These are phyloP conservation scores for Gypsophila paniculata DNA, from an alignment of 179 eudicot genomes.

Conservation along the genomic window DNA sequence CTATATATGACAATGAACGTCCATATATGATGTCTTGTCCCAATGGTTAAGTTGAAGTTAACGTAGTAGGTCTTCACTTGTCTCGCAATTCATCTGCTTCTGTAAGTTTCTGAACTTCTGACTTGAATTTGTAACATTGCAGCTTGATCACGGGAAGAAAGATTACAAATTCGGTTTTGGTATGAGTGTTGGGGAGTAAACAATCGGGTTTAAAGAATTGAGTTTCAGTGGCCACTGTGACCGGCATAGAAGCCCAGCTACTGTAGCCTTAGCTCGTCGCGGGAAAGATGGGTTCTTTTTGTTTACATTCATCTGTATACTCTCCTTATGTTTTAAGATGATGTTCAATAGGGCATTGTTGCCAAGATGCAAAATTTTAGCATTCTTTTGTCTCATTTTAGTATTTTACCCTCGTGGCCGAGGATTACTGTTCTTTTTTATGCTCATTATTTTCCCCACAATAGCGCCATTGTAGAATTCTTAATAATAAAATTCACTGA, in stretches of 20 bases:
- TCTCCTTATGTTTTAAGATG: slow-evolving; percentile 10
- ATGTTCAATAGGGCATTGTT: slow-evolving; percentile 22
- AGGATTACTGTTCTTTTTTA: slow-evolving; percentile 16
- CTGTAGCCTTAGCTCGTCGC: slow-evolving; percentile 10
- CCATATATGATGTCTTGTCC: background rate
- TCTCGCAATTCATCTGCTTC: background rate
- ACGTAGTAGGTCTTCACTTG: background rate
- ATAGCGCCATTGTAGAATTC: slow-evolving; percentile 22
- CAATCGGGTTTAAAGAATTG: background rate
- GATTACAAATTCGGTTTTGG: slow-evolving; percentile 96
- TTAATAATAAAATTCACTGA: slow-evolving; percentile 9
- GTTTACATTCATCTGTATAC: slow-evolving; percentile 20
- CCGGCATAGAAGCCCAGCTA: slow-evolving; percentile 13
- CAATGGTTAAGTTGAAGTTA: background rate
- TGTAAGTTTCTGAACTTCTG: background rate
- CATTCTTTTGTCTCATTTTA: slow-evolving; percentile 10
- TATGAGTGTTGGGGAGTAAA: slow-evolving; percentile 77
- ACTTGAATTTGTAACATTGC: slow-evolving; percentile 25
- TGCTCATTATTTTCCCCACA: background rate
- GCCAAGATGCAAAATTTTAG: slow-evolving; percentile 17
- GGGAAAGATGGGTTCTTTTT: slow-evolving; percentile 16
- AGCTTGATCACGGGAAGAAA: slow-evolving; percentile 87
- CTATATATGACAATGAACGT: background rate
- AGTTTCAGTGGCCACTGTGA: slow-evolving; percentile 3
- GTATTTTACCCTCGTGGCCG: slow-evolving; percentile 6